Evolutionary conservation across 2,329 filamentous ascomycete species (phyloP), one percentile per base, ranked within the genome.

Genomic region (Mycosphaerella sp.): DNA sequence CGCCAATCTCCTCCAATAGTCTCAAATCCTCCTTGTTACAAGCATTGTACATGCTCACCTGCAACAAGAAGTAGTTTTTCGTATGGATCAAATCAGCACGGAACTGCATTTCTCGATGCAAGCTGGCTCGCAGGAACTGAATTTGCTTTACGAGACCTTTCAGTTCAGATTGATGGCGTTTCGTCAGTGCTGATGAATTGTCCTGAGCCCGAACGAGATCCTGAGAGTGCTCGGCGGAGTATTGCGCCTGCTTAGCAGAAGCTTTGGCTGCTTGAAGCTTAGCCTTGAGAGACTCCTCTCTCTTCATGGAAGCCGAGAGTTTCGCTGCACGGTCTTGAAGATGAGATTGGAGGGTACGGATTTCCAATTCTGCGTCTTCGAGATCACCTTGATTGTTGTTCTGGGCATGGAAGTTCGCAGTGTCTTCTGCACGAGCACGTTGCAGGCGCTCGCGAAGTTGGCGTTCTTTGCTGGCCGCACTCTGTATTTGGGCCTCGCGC

Each of bases 1-100:
- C 82, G 59, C 87, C 89, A 77, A 96, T 95, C 63, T 87, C 81
- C 63, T 86, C 82, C 59, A 97, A 84, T 67, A 96, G 86, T 49
- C 84, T 82, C 55, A 97, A 83, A 69, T 97, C 89, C 57, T 89
- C 87, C 71, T 92, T 86, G 76, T 97, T 98, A 75, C 91, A 97
- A 74, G 89, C 85, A 66, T 89, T 86, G 64, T 89, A 90, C 65
- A 95, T 82, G 63, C 90, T 83, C 51, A 95, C 82, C 71, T 89
- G 84, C 69, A 89, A 77, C 64, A 84, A 73, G 73, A 96, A 82
- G 70, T 89, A 91, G 62, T 80, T 83, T 78, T 98, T 98, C 59
- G 89, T 89, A 73, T 86, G 95, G 7, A 87, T 87, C 32, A 92
- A 81, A 65, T 91, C 88, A 59, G 80, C 79, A 41, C 93, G 81